Evolutionary conservation across 768 basidiomycete species (phyloP), one percentile per base, ranked within the genome.

Genomic region (Auriculariales sp.): DNA sequence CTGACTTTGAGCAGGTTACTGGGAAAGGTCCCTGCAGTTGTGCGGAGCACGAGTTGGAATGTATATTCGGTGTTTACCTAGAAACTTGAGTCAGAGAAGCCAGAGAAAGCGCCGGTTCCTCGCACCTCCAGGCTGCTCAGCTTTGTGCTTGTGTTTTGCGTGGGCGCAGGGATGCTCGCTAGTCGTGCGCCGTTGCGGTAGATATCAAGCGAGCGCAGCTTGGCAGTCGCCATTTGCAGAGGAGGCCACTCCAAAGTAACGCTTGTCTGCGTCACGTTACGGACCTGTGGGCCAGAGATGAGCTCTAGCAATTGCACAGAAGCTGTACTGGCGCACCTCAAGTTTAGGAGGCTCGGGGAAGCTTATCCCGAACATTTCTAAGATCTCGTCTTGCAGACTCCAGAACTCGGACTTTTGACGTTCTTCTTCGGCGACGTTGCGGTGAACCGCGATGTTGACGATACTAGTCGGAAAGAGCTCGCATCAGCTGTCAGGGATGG

Each of bases 241-340:
- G 77, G 62, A 3, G 89, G 85, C 95, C 95, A 99, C 70, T 99
- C 93, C 19, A 99, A 74, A 2, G 92, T 93, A 2, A 93, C 90
- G 7, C 86, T 92, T 1, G 95, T 99, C 71, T 99, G 95, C 0
- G 95, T 98, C 46, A 89, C 79, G 58, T 95, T 92, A 36, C 93
- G 80, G 17, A 98, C 75, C 80, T 91, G 56, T 4, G 28, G 28
- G 12, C 17, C 15, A 19, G 29, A 30, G 28, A n/a, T 49, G 22
- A 47, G 24, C 19, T 25, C 12, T 11, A 31, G 34, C 15, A 17
- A 24, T 11, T 27, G 28, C 22, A 30, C 12, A 34, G 12, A 30
- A n/a, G 19, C 22, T 28, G 14, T 31, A 22, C 2, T 4, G 12
- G 64, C 70, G 53, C 57, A 91, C 88, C 65, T 77, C 71, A 15